Base-by-base conservation (phyloP, 1,284 basidiomycete genomes). In the Leucoagaricus sp. region DNA sequence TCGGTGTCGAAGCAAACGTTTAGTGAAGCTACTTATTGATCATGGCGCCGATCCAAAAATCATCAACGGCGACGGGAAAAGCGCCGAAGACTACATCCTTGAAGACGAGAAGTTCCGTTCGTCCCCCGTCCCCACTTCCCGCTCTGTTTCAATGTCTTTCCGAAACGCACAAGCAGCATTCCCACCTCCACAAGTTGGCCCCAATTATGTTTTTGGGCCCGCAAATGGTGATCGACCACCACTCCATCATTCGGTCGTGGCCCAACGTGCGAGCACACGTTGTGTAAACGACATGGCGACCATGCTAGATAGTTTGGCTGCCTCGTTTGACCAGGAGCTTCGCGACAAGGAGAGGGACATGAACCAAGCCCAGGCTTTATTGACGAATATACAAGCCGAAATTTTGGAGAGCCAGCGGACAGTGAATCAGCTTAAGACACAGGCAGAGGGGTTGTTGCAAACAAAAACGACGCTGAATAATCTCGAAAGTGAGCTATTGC, bases 21-120 rank as follows among this genome's bases (percentile, higher is more conserved):
- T 99, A 15, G 96, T 99, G 63, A 96, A 96, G 69, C 82, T 98
- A 17, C 83, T 99, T 52, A 89, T 99, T 56, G 96, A 99, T 72
- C 93, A 98, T 66, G 96, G 95, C 6, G 97, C 95, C 1, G 93
- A 99, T 69, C 94, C 97, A 5, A 98, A 98, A 75, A 87, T 99
- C 61, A 82, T 87, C 58, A 99, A 99, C 71, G 85, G 89, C 59
- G 97, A 99, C 67, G 93, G 94, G 58, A 98, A 98, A 78, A 96
- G 89, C 60, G 93, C 97, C 8, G 97, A 99, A 74, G 97, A 99
- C 71, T 99, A 99, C 68, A 99, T 99, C 61, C 82, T 99, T 36
- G 97, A 99, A 70, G 97, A 99, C 69, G 97, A 98, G 71, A 87
- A 96, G 36, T 98, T 98, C 78, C 85, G 96, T 29, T 92, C 93